Base-by-base conservation (phyloP, 2,329 filamentous ascomycete genomes). In the Leptographium procerum region DNA sequence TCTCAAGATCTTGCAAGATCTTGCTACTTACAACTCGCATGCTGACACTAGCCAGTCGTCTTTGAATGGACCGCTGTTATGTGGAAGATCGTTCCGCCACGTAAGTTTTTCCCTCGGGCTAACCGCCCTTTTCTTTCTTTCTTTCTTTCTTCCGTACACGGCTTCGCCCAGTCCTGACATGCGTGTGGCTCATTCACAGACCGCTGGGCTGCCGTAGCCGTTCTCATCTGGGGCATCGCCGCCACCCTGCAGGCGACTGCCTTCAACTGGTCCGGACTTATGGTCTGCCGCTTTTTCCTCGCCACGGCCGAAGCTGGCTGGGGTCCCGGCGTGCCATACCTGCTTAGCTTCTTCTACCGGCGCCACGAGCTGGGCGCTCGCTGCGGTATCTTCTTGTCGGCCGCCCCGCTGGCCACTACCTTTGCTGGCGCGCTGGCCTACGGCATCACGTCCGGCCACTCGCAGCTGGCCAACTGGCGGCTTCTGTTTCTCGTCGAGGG, bases 331-430 rank as follows among this genome's bases (percentile, higher is more conserved):
- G 68, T 76, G 1, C 71, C 74, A 0, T 74, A 73, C 52, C 70
- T 76, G 26, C 66, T 77, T 7, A 73, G 70, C 9, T 76, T 77
- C 64, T 77, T 78, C 64, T 78, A 78, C 59, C 68, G 71, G 8
- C 66, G 77, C 6, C 64, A 70, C 22, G 88, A 91, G 65, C 74
- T 91, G 11, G 88, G 87, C 1, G 78, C 88, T 59, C 77, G 88
- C 29, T 86, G 82, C 19, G 87, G 86, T 11, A 72, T 91, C 7
- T 88, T 89, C 68, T 78, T 91, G 58, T 85, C 84, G 0, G 86
- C 70, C 13, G 83, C 84, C 0, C 84, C 85, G 1, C 72, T 88
- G 33, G 85, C 85, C 13, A 87, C 83, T 60, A 83, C 80, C 0
- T 87, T 88, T 64, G 83, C 85, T 0, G 68, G 85, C 2, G 84